phyloP scores from a whole-genome alignment of 2,329 filamentous ascomycete species.

The Ophiostoma angusticollis region DNA sequence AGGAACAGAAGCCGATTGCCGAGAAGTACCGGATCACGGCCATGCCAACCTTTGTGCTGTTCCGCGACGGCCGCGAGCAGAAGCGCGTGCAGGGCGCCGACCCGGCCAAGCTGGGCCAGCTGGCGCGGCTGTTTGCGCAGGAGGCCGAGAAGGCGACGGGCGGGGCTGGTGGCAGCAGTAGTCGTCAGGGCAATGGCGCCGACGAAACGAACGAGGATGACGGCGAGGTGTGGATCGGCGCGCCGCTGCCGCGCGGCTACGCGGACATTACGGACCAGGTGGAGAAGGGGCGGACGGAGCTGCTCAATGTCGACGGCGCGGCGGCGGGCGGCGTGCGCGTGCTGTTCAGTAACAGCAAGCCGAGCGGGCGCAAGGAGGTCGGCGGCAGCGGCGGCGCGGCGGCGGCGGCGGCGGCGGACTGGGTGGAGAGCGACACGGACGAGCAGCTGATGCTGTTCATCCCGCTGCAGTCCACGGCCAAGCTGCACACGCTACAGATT shows the following conservation, averaged over 20 bases:
- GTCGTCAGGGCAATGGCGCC: conserved; percentile 21
- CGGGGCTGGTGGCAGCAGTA: conserved; percentile 27
- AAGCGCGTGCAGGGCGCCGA: conserved; percentile 66
- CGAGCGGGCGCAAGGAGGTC: conserved; percentile 27
- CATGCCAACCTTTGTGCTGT: conserved; percentile 88
- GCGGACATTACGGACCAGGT: conserved; percentile 70
- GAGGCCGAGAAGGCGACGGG: conserved; percentile 44
- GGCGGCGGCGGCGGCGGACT: conserved; percentile 53
- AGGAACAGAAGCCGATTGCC: conserved; percentile 61
- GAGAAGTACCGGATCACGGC: conserved; percentile 59
- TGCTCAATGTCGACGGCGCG: conserved; percentile 74
- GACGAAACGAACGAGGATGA: conserved; percentile 12
- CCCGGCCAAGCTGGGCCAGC: conserved; percentile 52
- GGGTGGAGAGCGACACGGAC: conserved; percentile 92
- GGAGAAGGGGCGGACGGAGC: conserved; percentile 66
- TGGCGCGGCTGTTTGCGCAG: conserved; percentile 56
- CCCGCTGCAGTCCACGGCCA: conserved; percentile 77
- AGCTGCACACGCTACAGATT: conserved; percentile 76
- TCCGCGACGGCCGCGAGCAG: conserved; percentile 55
- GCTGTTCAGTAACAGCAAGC: conserved; percentile 59
- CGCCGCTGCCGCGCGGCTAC: conserved; percentile 66
- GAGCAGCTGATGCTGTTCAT: conserved; percentile 91
- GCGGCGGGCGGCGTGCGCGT: conserved; percentile 59
- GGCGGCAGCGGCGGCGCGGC: conserved; percentile 17
- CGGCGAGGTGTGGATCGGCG: conserved; percentile 55